phyloP scores from a whole-genome alignment of 148 eudicot species.

The Polygonum maritimum region DNA sequence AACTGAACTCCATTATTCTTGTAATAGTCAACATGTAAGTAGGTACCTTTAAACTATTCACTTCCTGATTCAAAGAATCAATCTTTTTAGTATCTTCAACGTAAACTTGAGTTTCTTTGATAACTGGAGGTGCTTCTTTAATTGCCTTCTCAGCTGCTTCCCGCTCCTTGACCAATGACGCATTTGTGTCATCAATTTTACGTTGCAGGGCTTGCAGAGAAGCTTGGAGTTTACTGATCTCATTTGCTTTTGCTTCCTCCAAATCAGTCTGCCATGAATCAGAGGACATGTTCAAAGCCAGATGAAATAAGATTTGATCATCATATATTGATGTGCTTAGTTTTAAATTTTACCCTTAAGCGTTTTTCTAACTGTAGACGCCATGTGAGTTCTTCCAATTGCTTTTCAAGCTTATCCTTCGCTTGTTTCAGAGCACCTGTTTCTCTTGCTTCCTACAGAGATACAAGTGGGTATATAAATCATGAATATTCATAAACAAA shows the following conservation, averaged over 20 bases:
- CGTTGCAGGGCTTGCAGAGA: constrained; percentile 55
- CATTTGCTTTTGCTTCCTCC: constrained; percentile 89
- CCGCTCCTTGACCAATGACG: constrained; percentile 57
- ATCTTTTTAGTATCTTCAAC: constrained; percentile 82
- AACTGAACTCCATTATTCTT: neutral
- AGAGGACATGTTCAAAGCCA: neutral
- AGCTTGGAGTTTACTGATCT: constrained; percentile 55
- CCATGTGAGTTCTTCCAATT: constrained; percentile 91
- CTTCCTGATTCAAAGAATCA: constrained; percentile 51
- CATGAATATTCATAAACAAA: neutral
- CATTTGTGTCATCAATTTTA: constrained; percentile 60
- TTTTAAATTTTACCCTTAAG: constrained; percentile 47
- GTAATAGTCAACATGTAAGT: neutral
- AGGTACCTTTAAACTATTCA: constrained; percentile 60
- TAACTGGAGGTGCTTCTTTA: constrained; percentile 84
- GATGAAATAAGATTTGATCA: neutral
- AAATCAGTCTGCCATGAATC: constrained; percentile 60
- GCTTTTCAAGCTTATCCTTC: constrained; percentile 97
- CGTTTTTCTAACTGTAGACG: constrained; percentile 95
- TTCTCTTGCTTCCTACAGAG: constrained; percentile 86
- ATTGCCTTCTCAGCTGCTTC: constrained; percentile 69
- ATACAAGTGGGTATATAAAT: neutral
- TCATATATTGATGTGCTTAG: neutral
- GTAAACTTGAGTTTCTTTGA: constrained; percentile 78
- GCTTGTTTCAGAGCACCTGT: constrained; percentile 98